These are phyloP conservation scores for Salix udensis DNA, from an alignment of 345 rosid genomes.

Conservation along the genomic window DNA sequence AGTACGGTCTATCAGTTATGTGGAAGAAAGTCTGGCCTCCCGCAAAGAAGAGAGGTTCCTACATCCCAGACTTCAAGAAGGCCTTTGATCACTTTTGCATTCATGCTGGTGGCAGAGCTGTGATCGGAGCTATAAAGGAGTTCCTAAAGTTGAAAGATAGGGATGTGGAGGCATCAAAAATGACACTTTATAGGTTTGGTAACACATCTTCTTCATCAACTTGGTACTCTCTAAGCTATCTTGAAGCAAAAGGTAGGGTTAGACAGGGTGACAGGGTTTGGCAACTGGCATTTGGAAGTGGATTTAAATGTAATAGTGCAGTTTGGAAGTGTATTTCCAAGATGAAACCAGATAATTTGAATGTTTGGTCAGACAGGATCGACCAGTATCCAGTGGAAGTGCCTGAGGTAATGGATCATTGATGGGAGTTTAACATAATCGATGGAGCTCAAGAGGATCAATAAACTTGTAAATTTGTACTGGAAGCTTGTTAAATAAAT, in stretches of 20 bases:
- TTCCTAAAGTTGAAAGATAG: conserved; percentile 59
- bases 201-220: conserved; percentile 87
- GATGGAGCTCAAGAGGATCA: too few relatives aligned
- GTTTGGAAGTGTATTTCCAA: conserved; percentile 70
- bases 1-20: neutral
- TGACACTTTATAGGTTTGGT: conserved; percentile 78
- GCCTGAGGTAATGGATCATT: conserved; percentile 10
- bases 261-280: conserved; percentile 61
- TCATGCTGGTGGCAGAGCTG: conserved; percentile 91
- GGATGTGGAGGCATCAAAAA: conserved; percentile 82
- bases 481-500: too few relatives aligned
- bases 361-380: conserved; percentile 11
- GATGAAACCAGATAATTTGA: conserved; percentile 2
- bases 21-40: neutral
- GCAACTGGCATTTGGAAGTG: conserved; percentile 92
- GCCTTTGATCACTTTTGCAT: conserved; percentile 93
- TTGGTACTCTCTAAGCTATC: conserved; percentile 73
- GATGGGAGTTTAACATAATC: neutral
- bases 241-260: conserved; percentile 80
- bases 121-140: conserved; percentile 75
- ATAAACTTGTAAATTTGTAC: too few relatives aligned
- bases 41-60: conserved; percentile 24
- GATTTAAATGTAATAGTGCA: conserved; percentile 87
- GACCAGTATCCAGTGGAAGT: conserved; percentile 13
- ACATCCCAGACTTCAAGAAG: conserved; percentile 77